These are phyloP conservation scores for Zanthoxylum bungeanum DNA, from an alignment of 345 rosid genomes.

Conservation along the genomic window DNA sequence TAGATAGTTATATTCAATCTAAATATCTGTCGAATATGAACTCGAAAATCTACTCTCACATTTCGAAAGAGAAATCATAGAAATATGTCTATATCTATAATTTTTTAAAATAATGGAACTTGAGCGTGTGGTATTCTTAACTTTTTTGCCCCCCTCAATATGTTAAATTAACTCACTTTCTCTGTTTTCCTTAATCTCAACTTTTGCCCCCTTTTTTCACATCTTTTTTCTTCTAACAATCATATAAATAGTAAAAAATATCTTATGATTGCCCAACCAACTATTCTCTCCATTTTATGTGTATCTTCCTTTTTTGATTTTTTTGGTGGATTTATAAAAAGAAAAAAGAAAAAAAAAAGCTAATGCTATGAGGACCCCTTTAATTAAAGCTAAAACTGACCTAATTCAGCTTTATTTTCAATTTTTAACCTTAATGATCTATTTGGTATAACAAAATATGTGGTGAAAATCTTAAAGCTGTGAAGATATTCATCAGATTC, in stretches of 20 bases:
- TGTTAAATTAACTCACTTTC: too few species aligned
- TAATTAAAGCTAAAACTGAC: neutral
- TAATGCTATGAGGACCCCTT: slow-evolving; percentile 13
- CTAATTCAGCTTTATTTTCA: neutral
- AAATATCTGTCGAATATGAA: too few species aligned
- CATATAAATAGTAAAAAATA: slow-evolving; percentile 6
- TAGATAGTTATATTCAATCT: too few species aligned
- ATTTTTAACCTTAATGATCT: neutral
- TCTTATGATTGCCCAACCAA: neutral
- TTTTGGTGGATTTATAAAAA: neutral
- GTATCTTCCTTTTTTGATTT: slow-evolving; percentile 3
- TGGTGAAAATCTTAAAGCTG: neutral
- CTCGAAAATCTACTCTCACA: too few species aligned
- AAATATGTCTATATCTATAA: too few species aligned
- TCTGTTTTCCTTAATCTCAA: neutral
- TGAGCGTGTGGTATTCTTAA: too few species aligned
- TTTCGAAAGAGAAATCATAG: too few species aligned
- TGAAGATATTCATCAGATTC: neutral
- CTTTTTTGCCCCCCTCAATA: too few species aligned
- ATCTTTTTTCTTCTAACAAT: neutral
- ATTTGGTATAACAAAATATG: neutral
- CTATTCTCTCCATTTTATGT: neutral
- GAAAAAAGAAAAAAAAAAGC: neutral
- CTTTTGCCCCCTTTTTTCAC: neutral
- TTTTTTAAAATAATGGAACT: too few species aligned